Conservation (phyloP, 192 early-diverging fungal species). For the Rhizophlyctis rosea region DNA sequence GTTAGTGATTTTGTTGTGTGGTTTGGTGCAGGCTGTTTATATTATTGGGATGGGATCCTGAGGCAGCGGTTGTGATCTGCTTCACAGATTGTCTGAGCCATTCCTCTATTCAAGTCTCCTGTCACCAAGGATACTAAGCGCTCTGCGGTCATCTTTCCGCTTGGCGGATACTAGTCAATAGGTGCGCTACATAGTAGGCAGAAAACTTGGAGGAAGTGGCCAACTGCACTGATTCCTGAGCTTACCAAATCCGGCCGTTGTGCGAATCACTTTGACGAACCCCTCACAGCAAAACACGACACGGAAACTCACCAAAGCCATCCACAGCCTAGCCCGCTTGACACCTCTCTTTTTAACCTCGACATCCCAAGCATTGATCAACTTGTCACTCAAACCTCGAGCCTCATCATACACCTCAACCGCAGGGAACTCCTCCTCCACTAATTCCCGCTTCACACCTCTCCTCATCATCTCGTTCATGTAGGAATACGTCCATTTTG, state of each 20-base stretch:
- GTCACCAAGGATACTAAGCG: neutral
- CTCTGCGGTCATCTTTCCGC: neutral
- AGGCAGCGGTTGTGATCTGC: too few species aligned
- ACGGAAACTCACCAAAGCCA: slow-evolving; percentile 10
- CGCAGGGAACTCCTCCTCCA: slow-evolving; percentile 25
- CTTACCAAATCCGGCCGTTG: too few species aligned
- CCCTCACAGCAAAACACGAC: too few species aligned
- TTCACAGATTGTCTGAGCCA: too few species aligned
- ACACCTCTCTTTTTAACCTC: slow-evolving; percentile 9
- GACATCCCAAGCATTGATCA: slow-evolving; percentile 32
- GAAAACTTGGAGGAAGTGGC: too few species aligned
- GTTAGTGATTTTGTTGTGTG: too few species aligned
- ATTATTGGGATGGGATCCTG: too few species aligned
- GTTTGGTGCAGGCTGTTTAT: too few species aligned
- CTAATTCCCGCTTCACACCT: slow-evolving; percentile 28
- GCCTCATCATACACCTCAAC: slow-evolving; percentile 38
- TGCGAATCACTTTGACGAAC: too few species aligned
- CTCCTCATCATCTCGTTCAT: slow-evolving; percentile 36
- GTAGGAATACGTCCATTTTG: slow-evolving; percentile 30
- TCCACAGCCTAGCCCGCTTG: slow-evolving; percentile 23
- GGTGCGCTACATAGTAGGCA: too few species aligned
- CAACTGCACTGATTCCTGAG: too few species aligned
- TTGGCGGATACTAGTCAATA: neutral
- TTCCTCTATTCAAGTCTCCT: too few species aligned
- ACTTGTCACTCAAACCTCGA: slow-evolving; percentile 19